Evolutionary conservation across 2,329 filamentous ascomycete genomes (phyloP), one percentile per base, ranked within the genome.

Genomic region (Cadophora malorum): DNA sequence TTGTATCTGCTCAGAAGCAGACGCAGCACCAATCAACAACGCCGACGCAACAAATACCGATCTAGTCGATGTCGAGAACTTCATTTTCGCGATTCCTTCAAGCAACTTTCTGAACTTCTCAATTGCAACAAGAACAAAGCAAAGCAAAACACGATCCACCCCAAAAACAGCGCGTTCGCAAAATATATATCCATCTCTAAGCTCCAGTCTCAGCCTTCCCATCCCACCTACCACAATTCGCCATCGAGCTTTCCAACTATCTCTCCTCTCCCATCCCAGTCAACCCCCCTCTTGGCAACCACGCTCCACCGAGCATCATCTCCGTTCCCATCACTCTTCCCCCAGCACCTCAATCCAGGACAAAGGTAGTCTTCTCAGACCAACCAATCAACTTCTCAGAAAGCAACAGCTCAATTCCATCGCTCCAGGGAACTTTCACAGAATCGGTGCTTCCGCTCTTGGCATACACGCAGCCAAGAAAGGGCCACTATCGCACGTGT

Each of bases 41-140:
- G 50, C 62, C 62, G 49, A 64, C 4, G 50, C 62, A 35, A 38
- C 49, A 52, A 55, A 10, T 19, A n/a, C 55, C 25, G 52, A 55
- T 33, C 12, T 28, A 38, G 62, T 47, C 14, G 14, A 25, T 28
- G 35, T 28, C 59, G 59, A 38, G 50, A 64, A 47, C 50, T 45
- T 55, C 62, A 64, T 55, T 25, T 19, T 58, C 23, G 9, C 55
- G 4, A 45, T 58, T 38, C 23, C 23, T 19, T 12, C 38, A 45
- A 23, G 28, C 28, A 25, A 41, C 19, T 28, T 28, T 28, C 28
- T 28, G 6, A 19, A 45, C 10, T 45, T 3, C 16, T 19, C 41
- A 45, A 19, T 45, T 28, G 35, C 31, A 23, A 58, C 5, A 56
- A 38, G 8, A 12, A 35, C 16, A n/a, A 21, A 23, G 21, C 33